Evolutionary conservation across 1,284 basidiomycete species (phyloP).

Genomic region (Cutaneotrichosporon sp.): DNA sequence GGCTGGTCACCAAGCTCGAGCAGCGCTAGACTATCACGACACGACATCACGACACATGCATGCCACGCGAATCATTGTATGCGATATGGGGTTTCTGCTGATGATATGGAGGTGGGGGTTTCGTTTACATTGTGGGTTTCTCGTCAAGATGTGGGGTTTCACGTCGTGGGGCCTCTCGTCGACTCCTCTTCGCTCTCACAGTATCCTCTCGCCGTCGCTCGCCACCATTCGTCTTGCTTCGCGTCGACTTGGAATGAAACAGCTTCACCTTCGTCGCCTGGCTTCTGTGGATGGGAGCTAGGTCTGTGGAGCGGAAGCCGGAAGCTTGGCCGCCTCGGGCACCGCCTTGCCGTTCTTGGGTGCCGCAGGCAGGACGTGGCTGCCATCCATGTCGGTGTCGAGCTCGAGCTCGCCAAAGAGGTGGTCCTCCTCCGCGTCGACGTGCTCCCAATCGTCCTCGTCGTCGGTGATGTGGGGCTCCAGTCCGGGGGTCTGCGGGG

Average conservation of each 20-base stretch:
- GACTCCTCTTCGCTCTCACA: neutral
- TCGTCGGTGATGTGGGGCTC: conserved; percentile 13
- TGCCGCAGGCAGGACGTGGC: neutral
- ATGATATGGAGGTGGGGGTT: neutral
- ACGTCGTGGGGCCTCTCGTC: too few species aligned
- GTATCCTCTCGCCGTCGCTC: neutral
- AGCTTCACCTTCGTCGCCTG: neutral
- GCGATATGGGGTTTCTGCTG: conserved; percentile 5
- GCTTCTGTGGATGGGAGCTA: neutral
- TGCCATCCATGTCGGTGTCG: conserved; percentile 10
- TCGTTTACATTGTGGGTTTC: neutral
- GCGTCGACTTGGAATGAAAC: neutral
- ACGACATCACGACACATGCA: conserved; percentile 14
- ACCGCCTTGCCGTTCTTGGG: neutral
- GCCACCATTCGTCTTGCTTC: neutral
- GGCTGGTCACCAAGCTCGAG: conserved; percentile 48
- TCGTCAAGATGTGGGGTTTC: too few species aligned
- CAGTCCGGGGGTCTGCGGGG: conserved; percentile 4
- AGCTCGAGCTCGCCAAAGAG: conserved; percentile 47
- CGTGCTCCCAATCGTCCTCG: conserved; percentile 46
- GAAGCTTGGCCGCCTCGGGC: neutral
- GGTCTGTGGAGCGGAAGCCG: neutral
- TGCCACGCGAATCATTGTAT: conserved; percentile 10
- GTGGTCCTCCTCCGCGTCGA: conserved; percentile 37
- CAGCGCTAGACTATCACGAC: conserved; percentile 11